A percentile compares a stretch with the other conserved stretches of the same genome.
Conservation (phyloP, 495 filamentous ascomycete genomes). For the Bryoglossum gracile region DNA sequence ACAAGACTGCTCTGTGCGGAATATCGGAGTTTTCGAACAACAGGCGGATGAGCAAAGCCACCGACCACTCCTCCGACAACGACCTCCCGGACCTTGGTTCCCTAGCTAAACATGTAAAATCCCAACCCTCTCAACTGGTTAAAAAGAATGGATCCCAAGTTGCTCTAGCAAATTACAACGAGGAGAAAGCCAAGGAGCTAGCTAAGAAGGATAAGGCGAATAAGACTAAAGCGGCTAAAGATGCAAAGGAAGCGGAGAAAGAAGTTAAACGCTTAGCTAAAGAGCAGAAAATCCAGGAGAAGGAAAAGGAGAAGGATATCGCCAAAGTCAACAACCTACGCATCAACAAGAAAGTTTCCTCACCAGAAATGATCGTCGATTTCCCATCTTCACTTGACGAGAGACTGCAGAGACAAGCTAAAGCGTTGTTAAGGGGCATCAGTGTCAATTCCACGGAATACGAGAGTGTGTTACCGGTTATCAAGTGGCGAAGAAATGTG, state of each 20-base stretch:
- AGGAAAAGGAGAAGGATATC: constrained; percentile 59
- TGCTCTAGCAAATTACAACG: constrained; percentile 31
- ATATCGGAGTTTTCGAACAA: neutral
- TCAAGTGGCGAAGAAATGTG: constrained; percentile 72
- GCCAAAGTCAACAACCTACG: constrained; percentile 69
- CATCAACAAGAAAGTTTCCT: constrained; percentile 68
- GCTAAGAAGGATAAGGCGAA: constrained; percentile 27
- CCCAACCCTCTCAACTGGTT: neutral
- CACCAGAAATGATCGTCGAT: constrained; percentile 80
- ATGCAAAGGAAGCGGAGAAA: constrained; percentile 47
- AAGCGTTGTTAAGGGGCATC: constrained; percentile 49
- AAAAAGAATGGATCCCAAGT: too few species aligned
- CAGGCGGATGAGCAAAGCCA: neutral
- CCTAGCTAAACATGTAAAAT: constrained; percentile 6
- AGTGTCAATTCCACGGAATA: constrained; percentile 42
- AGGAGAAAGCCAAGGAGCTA: constrained; percentile 28
- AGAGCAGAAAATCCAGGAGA: constrained; percentile 53
- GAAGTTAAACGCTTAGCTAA: constrained; percentile 39
- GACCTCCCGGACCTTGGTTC: constrained; percentile 18
- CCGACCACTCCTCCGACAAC: constrained; percentile 8
- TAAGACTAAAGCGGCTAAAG: constrained; percentile 25
- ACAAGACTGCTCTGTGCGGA: neutral
- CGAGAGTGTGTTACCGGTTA: constrained; percentile 43
- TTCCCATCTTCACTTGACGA: constrained; percentile 49
- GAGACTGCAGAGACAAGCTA: constrained; percentile 41